Conservation (phyloP, 768 basidiomycete genomes). For the Collybiopsis luxurians region DNA sequence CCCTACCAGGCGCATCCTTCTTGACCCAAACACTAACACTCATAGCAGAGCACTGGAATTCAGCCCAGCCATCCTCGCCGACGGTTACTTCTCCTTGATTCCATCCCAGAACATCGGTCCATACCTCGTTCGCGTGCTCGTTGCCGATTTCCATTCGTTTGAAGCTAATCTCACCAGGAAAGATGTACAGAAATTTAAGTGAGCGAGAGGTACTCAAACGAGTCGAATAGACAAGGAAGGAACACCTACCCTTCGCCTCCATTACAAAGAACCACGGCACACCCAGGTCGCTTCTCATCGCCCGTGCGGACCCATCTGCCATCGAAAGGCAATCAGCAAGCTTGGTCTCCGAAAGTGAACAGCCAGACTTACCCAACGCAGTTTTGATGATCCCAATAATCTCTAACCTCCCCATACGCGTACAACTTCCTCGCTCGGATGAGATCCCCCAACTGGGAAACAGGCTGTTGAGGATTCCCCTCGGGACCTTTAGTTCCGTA, state of each 20-base stretch:
- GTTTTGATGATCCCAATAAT: slow-evolving; percentile 45
- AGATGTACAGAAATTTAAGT: neutral
- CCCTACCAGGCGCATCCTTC: slow-evolving; percentile 15
- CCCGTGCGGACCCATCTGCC: slow-evolving; percentile 49
- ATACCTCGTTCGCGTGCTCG: slow-evolving; percentile 24
- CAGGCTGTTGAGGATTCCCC: slow-evolving; percentile 31
- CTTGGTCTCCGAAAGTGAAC: no score
- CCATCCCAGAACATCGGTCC: slow-evolving; percentile 28
- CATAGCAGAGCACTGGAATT: slow-evolving; percentile 18
- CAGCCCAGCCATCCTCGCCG: slow-evolving; percentile 39
- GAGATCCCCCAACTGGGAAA: slow-evolving; percentile 20
- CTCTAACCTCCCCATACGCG: slow-evolving; percentile 45
- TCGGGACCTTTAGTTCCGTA: slow-evolving; percentile 41
- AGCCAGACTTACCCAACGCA: slow-evolving; percentile 36
- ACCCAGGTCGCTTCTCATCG: slow-evolving; percentile 31
- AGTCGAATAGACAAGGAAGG: neutral
- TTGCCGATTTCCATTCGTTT: slow-evolving; percentile 44
- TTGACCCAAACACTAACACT: slow-evolving; percentile 23
- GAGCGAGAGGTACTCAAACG: neutral
- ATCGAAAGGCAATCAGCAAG: neutral
- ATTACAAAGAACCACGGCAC: slow-evolving; percentile 52
- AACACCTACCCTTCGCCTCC: slow-evolving; percentile 19
- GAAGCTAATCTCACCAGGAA: slow-evolving; percentile 3
- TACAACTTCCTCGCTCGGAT: slow-evolving; percentile 37
- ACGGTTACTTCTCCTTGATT: slow-evolving; percentile 22